Percentiles rank a stretch among this genome's conserved stretches.
phyloP scores from a whole-genome alignment of 1,139 yeast genomes.

The Saccharomyces hybrid region DNA sequence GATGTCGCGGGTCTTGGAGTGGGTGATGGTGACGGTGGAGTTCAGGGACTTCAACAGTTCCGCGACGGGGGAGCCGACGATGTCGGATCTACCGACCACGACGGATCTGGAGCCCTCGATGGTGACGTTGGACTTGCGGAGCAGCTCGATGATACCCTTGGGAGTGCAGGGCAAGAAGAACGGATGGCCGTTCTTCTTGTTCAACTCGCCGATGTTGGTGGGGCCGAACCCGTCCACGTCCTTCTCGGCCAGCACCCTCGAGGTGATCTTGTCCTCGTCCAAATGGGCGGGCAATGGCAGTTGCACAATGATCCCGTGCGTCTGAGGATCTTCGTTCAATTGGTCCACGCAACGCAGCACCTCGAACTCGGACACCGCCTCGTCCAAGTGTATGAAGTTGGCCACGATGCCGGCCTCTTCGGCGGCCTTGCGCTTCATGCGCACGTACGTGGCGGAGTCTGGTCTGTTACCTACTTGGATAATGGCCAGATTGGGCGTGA shows the following conservation, averaged over 20 bases:
- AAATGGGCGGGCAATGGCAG: constrained; percentile 82
- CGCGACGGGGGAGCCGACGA: constrained; percentile 92
- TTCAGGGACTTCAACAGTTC: constrained; percentile 69
- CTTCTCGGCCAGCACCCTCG: constrained; percentile 66
- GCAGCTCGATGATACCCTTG: constrained; percentile 78
- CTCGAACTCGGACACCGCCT: constrained; percentile 44
- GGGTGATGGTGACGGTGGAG: constrained; percentile 69
- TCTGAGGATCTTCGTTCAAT: constrained; percentile 59
- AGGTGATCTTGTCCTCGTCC: constrained; percentile 71
- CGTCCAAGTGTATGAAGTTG: constrained; percentile 57
- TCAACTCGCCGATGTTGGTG: constrained; percentile 81
- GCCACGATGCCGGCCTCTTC: constrained; percentile 73
- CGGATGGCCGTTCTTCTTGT: constrained; percentile 84
- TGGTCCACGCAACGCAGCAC: constrained; percentile 51
- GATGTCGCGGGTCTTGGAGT: constrained; percentile 64
- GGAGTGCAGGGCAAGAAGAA: constrained; percentile 93
- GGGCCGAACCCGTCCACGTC: constrained; percentile 98
- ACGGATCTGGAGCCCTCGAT: constrained; percentile 81
- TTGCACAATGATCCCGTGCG: constrained; percentile 88
- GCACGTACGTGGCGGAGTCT: constrained; percentile 90
- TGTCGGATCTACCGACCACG: constrained; percentile 91
- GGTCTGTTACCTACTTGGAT: constrained; percentile 87
- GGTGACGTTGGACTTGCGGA: constrained; percentile 53
- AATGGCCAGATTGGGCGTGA: constrained; percentile 68
- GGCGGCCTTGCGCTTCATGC: constrained; percentile 92